A percentile compares a stretch with the other conserved stretches of the same genome.
Evolutionary conservation across 1,139 yeast genomes (phyloP).

Genomic region (Blastobotrys indianensis): DNA sequence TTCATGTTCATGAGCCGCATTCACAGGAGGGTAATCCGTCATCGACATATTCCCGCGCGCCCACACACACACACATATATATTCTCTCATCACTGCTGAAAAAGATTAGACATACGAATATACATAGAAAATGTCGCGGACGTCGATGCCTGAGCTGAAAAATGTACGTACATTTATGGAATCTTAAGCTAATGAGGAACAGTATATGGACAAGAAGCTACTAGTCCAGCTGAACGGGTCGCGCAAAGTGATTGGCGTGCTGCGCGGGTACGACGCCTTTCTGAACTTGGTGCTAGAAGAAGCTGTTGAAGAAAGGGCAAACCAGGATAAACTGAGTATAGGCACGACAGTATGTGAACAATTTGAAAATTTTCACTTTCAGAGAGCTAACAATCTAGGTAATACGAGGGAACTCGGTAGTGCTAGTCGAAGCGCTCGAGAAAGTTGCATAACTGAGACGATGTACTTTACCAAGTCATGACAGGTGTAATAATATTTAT

Average conservation of each 20-base stretch:
- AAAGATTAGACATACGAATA: neutral
- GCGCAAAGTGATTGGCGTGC: conserved; percentile 63
- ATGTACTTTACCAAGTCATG: neutral
- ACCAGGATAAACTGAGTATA: conserved; percentile 47
- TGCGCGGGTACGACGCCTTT: conserved; percentile 77
- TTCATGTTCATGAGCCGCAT: neutral
- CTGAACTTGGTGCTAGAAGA: conserved; percentile 69
- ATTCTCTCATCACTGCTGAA: neutral
- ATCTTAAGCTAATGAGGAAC: neutral
- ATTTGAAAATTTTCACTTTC: neutral
- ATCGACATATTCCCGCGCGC: neutral
- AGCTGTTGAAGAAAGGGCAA: conserved; percentile 55
- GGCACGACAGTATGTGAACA: conserved; percentile 50
- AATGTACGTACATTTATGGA: conserved; percentile 39
- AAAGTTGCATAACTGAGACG: conserved; percentile 15
- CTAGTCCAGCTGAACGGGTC: conserved; percentile 68
- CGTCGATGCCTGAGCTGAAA: conserved; percentile 59
- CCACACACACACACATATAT: no score
- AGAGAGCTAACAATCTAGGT: conserved; percentile 19
- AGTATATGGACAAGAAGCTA: conserved; percentile 75
- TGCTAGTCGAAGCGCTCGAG: conserved; percentile 36
- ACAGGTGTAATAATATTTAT: neutral
- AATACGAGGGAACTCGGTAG: conserved; percentile 42
- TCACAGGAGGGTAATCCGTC: neutral
- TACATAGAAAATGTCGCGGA: conserved; percentile 12